These are phyloP conservation scores for Hemileccinum impolitum DNA, from an alignment of 768 basidiomycete genomes.

Conservation along the genomic window DNA sequence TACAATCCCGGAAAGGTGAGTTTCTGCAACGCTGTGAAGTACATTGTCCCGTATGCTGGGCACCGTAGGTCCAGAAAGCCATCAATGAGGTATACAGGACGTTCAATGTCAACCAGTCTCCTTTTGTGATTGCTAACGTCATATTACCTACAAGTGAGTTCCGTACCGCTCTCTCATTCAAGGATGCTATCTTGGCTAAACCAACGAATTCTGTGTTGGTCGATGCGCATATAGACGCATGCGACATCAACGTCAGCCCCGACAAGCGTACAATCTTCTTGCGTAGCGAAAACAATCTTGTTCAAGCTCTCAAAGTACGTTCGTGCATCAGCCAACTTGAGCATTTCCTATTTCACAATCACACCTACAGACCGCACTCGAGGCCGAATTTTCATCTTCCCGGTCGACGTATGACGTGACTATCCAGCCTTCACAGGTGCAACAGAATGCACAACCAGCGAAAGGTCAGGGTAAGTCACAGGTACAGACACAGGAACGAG, in stretches of 20 bases:
- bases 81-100: constrained; percentile 5
- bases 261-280: constrained; percentile 96
- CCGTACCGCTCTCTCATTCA: neutral
- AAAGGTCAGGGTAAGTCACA: neutral
- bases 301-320: constrained; percentile 72
- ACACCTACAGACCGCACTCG: constrained; percentile 53
- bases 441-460: neutral
- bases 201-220: neutral
- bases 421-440: constrained; percentile 18
- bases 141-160: constrained; percentile 70
- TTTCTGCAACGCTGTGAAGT: neutral
- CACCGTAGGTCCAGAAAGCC: constrained; percentile 3
- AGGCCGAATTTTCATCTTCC: constrained; percentile 61
- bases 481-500: neutral
- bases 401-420: constrained; percentile 71
- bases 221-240: constrained; percentile 49
- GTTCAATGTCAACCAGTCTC: constrained; percentile 27
- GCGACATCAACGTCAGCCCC: constrained; percentile 93
- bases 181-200: neutral
- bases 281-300: constrained; percentile 79
- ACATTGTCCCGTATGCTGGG: neutral
- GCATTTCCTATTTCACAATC: neutral
- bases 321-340: no score
- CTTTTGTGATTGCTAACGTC: constrained; percentile 42
- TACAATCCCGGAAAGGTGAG: constrained; percentile 36